Evolutionary conservation across 371 early-diverging fungal species (phyloP).

Genomic region (Lichtheimia ramosa): DNA sequence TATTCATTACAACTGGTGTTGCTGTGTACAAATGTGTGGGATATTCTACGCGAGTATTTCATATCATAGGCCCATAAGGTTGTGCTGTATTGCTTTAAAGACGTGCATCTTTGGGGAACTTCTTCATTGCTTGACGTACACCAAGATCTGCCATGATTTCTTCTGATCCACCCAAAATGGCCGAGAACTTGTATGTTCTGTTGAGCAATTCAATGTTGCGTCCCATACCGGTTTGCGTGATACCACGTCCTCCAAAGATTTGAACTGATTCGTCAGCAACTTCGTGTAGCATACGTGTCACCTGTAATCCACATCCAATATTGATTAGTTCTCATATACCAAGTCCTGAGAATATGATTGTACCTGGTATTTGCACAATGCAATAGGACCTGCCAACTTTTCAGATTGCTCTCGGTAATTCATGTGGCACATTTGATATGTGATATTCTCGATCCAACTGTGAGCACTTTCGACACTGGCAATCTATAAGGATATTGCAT

Average conservation of each 20-base stretch:
- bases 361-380: constrained; percentile 58
- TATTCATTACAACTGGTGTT: no score
- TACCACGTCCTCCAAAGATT: constrained; percentile 72
- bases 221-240: constrained; percentile 70
- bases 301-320: background rate
- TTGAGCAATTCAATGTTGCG: constrained; percentile 55
- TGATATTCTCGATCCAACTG: constrained; percentile 63
- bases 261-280: constrained; percentile 66
- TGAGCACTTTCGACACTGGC: constrained; percentile 60
- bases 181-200: constrained; percentile 56
- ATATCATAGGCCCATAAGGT: no score
- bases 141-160: constrained; percentile 57
- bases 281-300: constrained; percentile 58
- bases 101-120: constrained; percentile 31
- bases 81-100: constrained; percentile 4
- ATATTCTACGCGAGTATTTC: no score
- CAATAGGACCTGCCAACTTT: constrained; percentile 71
- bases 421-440: constrained; percentile 70
- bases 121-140: constrained; percentile 48
- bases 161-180: constrained; percentile 70
- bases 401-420: constrained; percentile 57
- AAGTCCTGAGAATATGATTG: background rate
- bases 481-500: constrained; percentile 26
- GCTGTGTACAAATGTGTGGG: no score
- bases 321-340: no score